Conservation (phyloP, 2,329 filamentous ascomycete species). For the Seiridium unicorne region DNA sequence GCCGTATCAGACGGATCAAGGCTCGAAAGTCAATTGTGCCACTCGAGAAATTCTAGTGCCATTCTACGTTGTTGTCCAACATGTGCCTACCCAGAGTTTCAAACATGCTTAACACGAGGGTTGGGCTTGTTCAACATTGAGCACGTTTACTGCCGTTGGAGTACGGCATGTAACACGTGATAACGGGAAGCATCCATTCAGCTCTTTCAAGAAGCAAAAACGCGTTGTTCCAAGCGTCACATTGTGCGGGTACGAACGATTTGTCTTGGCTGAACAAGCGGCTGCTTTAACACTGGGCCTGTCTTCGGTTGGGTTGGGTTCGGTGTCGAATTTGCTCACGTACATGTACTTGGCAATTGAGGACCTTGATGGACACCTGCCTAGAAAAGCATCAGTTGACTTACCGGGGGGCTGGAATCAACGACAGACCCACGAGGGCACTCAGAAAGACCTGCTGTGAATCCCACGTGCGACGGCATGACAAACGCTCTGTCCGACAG, state of each 20-base stretch:
- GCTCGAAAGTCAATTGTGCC: not conserved
- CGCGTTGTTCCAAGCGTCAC: not conserved
- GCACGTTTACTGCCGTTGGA: no score
- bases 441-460: no score
- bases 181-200: not conserved
- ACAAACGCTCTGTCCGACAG: not conserved
- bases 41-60: not conserved
- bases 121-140: no score
- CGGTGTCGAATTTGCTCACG: not conserved
- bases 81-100: not conserved
- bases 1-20: no score
- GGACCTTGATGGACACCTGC: constrained; percentile 8
- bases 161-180: not conserved
- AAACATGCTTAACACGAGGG: not conserved
- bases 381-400: not conserved
- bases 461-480: not conserved
- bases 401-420: not conserved
- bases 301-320: no score
- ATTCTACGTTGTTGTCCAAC: not conserved
- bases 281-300: no score
- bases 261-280: not conserved
- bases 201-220: not conserved
- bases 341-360: not conserved
- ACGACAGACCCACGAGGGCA: no score
- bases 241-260: not conserved